Evolutionary conservation across 2,329 filamentous ascomycete genomes (phyloP).

Genomic region (Cladorrhinum sp.): DNA sequence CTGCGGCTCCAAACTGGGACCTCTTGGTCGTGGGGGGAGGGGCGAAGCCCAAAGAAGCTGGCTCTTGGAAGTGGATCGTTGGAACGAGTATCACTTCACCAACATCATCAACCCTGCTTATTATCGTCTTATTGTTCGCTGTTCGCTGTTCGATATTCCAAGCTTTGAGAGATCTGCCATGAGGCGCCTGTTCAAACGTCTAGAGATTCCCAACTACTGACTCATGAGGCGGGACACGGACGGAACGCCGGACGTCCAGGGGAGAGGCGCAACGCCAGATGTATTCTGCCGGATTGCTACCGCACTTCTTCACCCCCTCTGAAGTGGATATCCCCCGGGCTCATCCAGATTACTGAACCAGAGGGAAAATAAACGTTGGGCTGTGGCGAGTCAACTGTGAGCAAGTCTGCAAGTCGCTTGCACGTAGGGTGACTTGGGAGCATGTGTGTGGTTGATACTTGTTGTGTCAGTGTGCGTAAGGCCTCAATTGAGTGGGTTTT

Average conservation of each 20-base stretch:
- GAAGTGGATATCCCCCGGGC: background rate
- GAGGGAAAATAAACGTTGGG: background rate
- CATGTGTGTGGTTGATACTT: constrained; percentile 24
- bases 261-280: background rate
- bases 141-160: background rate
- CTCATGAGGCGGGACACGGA: background rate
- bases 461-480: constrained; percentile 19
- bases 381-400: constrained; percentile 19
- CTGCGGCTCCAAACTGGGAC: background rate
- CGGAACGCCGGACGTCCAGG: background rate
- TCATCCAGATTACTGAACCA: background rate
- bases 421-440: constrained; percentile 24
- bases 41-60: background rate
- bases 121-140: background rate
- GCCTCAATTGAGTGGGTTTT: constrained; percentile 26
- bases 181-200: background rate
- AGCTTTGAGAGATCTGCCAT: background rate
- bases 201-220: background rate
- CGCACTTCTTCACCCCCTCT: background rate
- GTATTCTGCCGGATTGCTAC: constrained; percentile 8
- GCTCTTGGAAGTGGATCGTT: background rate
- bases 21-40: background rate
- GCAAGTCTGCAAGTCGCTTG: constrained; percentile 24
- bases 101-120: background rate
- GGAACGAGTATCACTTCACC: background rate